phyloP scores from a whole-genome alignment of 306 rosid species.

The Abrus pulchellus region DNA sequence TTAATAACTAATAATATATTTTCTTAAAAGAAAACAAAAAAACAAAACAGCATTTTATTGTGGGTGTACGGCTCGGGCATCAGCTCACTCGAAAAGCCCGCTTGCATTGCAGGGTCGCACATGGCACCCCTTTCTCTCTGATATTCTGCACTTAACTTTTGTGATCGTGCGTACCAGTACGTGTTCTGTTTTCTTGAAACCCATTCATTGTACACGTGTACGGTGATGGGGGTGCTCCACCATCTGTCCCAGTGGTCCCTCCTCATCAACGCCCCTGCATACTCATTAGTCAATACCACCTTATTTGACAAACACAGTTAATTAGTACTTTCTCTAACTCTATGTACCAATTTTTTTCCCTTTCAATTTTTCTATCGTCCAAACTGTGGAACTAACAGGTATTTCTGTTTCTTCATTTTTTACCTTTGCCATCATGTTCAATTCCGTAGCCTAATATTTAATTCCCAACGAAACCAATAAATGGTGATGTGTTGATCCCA shows the following conservation, averaged over 20 bases:
- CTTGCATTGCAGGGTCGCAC: conserved; percentile 59
- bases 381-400: background rate
- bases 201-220: conserved; percentile 62
- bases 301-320: background rate
- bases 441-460: background rate
- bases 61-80: conserved; percentile 46
- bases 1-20: background rate
- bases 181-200: conserved; percentile 38
- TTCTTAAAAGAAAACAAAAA: conserved; percentile 16
- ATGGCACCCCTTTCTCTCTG: conserved; percentile 47
- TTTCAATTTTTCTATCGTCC: too few relatives aligned
- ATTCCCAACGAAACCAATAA: conserved; percentile 29
- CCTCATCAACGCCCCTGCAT: conserved; percentile 5
- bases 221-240: conserved; percentile 52
- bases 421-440: background rate
- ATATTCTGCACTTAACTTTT: conserved; percentile 48
- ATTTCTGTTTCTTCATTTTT: conserved; percentile 14
- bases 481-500: conserved; percentile 26
- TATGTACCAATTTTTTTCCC: background rate
- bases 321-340: conserved; percentile 1
- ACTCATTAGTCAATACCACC: background rate
- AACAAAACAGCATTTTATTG: conserved; percentile 36
- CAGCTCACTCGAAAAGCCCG: conserved; percentile 42
- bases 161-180: conserved; percentile 54
- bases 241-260: conserved; percentile 6